A percentile compares a stretch with the other conserved stretches of the same genome.
phyloP scores from a whole-genome alignment of 257 asterid genomes.

The Eucommia ulmoides region DNA sequence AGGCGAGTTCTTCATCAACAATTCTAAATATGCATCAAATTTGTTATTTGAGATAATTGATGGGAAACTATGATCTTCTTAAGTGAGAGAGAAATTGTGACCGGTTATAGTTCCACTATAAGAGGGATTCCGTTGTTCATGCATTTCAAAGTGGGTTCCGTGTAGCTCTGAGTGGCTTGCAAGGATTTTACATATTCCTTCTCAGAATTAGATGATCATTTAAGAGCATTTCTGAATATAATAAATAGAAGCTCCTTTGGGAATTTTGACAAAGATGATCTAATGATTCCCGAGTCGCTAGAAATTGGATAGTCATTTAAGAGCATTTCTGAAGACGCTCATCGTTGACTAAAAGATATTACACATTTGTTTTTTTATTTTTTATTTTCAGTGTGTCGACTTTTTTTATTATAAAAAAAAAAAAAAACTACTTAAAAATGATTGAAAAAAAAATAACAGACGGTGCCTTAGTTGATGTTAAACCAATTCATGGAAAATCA shows the following conservation, averaged over 20 bases:
- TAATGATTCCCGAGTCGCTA: conserved; percentile 49
- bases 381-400: too few species aligned
- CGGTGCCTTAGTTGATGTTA: too few species aligned
- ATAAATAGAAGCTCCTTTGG: conserved; percentile 46
- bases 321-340: too few species aligned
- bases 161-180: conserved; percentile 78
- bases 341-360: too few species aligned
- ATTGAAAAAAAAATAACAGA: too few species aligned
- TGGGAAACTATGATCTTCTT: conserved; percentile 60
- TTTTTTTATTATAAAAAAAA: too few species aligned
- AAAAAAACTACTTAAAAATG: too few species aligned
- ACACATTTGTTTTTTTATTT: too few species aligned
- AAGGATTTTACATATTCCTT: conserved; percentile 91
- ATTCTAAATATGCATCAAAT: conserved; percentile 62
- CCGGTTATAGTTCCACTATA: conserved; percentile 25
- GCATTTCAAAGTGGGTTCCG: conserved; percentile 80
- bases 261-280: conserved; percentile 70
- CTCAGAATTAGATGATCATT: conserved; percentile 65
- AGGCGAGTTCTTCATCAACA: conserved; percentile 87
- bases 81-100: conserved; percentile 24
- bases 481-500: too few species aligned
- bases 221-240: conserved; percentile 56
- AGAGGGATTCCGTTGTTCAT: conserved; percentile 44
- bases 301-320: too few species aligned
- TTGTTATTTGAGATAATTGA: conserved; percentile 67